These are phyloP conservation scores for Metschnikowia gelsemii DNA, from an alignment of 805 yeast genomes.

Conservation along the genomic window DNA sequence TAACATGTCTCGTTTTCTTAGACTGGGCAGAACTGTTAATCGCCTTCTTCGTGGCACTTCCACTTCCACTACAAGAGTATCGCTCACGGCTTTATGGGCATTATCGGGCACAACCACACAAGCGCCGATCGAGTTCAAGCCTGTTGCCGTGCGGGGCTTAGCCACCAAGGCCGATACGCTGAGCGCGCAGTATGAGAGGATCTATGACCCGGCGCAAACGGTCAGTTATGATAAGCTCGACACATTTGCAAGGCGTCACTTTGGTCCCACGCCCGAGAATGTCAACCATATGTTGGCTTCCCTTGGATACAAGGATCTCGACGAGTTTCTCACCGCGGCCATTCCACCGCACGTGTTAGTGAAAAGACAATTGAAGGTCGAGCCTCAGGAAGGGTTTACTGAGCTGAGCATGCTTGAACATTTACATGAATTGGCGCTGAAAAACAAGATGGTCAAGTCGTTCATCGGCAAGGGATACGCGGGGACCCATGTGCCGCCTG, in stretches of 20 bases:
- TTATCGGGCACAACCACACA: too few relatives aligned
- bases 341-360: constrained; percentile 76
- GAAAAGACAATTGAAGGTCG: constrained; percentile 62
- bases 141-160: constrained; percentile 8
- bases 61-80: too few relatives aligned
- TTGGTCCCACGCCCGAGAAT: constrained; percentile 73
- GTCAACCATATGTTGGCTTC: constrained; percentile 62
- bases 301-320: constrained; percentile 66
- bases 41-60: too few relatives aligned
- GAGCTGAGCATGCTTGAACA: constrained; percentile 79
- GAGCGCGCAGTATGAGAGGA: constrained; percentile 47
- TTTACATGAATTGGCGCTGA: constrained; percentile 64
- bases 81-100: too few relatives aligned
- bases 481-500: constrained; percentile 87
- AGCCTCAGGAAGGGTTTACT: constrained; percentile 72
- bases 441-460: constrained; percentile 71
- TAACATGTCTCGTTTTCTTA: too few relatives aligned
- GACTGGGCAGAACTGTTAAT: too few relatives aligned
- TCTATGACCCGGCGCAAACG: constrained; percentile 44
- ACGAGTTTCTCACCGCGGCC: constrained; percentile 66
- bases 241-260: constrained; percentile 85
- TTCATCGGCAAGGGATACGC: constrained; percentile 94
- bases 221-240: constrained; percentile 50
- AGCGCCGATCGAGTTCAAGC: too few relatives aligned
- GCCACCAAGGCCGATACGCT: constrained; percentile 50